Percentiles rank a stretch among this genome's conserved stretches.
Evolutionary conservation across 2,329 filamentous ascomycete species (phyloP).

Genomic region (Colletotrichum sp.): DNA sequence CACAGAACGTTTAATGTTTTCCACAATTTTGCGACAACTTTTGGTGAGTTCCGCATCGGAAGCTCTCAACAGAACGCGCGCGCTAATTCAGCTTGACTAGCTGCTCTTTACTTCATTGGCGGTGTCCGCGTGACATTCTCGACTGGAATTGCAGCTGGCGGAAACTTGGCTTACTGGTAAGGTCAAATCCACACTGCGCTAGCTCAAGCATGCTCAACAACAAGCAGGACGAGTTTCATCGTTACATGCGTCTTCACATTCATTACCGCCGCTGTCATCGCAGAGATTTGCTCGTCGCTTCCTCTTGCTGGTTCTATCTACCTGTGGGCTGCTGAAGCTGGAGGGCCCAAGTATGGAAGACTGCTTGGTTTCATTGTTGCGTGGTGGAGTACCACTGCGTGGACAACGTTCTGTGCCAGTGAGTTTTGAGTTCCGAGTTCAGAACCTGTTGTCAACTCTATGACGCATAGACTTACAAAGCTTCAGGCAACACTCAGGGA

Average conservation of each 20-base stretch:
- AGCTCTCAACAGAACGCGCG: neutral
- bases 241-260: slow-evolving; percentile 65
- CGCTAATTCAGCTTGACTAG: slow-evolving; percentile 34
- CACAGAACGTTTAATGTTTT: slow-evolving; percentile 62
- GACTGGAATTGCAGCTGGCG: slow-evolving; percentile 66
- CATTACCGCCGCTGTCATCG: slow-evolving; percentile 64
- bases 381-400: slow-evolving; percentile 68
- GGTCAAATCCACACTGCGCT: neutral
- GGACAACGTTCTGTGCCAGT: slow-evolving; percentile 64
- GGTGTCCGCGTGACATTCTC: slow-evolving; percentile 65
- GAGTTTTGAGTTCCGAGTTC: neutral
- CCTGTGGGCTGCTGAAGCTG: slow-evolving; percentile 65
- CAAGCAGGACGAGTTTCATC: slow-evolving; percentile 60
- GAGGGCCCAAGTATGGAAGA: slow-evolving; percentile 58
- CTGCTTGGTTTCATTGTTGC: slow-evolving; percentile 66
- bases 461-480: neutral
- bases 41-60: slow-evolving; percentile 45
- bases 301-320: slow-evolving; percentile 65
- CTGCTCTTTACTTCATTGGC: slow-evolving; percentile 65
- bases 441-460: neutral
- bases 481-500: slow-evolving; percentile 50
- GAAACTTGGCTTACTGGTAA: slow-evolving; percentile 65
- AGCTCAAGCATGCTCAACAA: neutral
- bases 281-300: slow-evolving; percentile 64
- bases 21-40: slow-evolving; percentile 64